Conservation (phyloP, 1,284 basidiomycete species). For the Cryptococcus wingfieldii region DNA sequence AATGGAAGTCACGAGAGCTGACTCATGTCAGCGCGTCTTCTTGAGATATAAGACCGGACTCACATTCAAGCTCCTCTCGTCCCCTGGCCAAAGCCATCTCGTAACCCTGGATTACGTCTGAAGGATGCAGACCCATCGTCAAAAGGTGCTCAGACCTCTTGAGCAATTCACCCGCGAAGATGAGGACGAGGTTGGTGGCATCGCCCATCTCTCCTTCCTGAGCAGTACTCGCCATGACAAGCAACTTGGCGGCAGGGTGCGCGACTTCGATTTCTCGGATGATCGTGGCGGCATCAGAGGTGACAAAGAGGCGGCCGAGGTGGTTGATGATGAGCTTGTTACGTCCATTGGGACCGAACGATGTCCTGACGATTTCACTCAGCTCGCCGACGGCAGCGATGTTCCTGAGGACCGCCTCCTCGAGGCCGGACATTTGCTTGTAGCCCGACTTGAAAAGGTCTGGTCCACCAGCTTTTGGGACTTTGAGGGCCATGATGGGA, state of each 20-base stretch:
- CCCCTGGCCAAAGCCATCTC: slow-evolving; percentile 88
- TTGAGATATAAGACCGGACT: slow-evolving; percentile 46
- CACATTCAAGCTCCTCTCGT: slow-evolving; percentile 83
- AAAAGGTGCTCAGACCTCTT: slow-evolving; percentile 91
- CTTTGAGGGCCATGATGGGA: slow-evolving; percentile 77
- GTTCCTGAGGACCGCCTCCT: slow-evolving; percentile 90
- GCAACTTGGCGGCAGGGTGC: slow-evolving; percentile 82
- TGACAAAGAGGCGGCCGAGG: slow-evolving; percentile 91
- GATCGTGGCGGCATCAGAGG: slow-evolving; percentile 98
- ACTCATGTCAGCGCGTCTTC: not conserved
- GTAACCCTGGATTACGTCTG: slow-evolving; percentile 90
- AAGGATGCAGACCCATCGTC: slow-evolving; percentile 94
- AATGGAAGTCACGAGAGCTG: slow-evolving; percentile 34
- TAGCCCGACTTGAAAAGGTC: slow-evolving; percentile 94
- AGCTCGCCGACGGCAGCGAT: slow-evolving; percentile 93
- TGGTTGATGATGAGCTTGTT: slow-evolving; percentile 98
- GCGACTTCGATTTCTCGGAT: slow-evolving; percentile 63
- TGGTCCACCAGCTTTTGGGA: slow-evolving; percentile 76
- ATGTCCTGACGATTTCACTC: slow-evolving; percentile 90
- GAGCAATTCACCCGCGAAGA: slow-evolving; percentile 90
- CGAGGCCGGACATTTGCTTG: slow-evolving; percentile 86
- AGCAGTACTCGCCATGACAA: slow-evolving; percentile 96
- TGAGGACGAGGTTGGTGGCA: slow-evolving; percentile 53
- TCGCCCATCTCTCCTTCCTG: slow-evolving; percentile 82
- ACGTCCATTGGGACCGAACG: slow-evolving; percentile 91